Base-by-base conservation (phyloP, 2,329 filamentous ascomycete species). In the Periconia sp. region DNA sequence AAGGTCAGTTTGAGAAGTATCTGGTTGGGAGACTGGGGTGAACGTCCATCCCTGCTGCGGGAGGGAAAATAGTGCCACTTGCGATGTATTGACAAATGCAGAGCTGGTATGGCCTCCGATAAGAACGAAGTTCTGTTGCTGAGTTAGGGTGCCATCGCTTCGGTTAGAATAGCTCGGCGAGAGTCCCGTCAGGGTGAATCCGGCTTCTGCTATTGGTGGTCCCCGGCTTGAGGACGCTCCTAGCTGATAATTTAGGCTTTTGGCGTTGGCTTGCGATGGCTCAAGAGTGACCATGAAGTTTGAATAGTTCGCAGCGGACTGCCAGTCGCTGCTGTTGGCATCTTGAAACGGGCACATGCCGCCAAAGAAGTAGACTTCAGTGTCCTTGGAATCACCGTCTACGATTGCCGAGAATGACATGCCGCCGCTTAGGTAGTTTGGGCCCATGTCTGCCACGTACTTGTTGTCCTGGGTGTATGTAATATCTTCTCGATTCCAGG, bases 61-160 rank as follows among this genome's bases (percentile, higher is more conserved):
- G 5, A 96, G 75, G 40, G 85, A 92, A 78, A 92, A 96, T 2
- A 96, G 75, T 0, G 91, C 92, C 1, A 92, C 83, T 30, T 90
- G 89, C 43, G 89, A 95, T 87, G 95, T 96, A 67, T 96, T 95
- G 72, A 96, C 86, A 64, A 96, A 96, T 0, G 91, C 92, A 12
- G 76, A 71, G 55, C 83, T 78, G 0, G 91, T 95, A 65, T 96
- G 91, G 0, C 92, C 92, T 28, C 92, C 92, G 12, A 96, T 74
- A 16, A 96, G 73, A 10, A 96, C 82, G 54, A 89, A 92, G 56
- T 86, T 85, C 50, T 87, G 84, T 63, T 92, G 84, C 62, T 91
- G 87, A 4, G 84, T 86, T 28, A 86, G 75, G 3, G 77, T 76
- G 3, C 82, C 85, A 12, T 71, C 72, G 6, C 82, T 84, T 4